Conservation (phyloP, 2,329 filamentous ascomycete genomes). For the Diaporthe eres region DNA sequence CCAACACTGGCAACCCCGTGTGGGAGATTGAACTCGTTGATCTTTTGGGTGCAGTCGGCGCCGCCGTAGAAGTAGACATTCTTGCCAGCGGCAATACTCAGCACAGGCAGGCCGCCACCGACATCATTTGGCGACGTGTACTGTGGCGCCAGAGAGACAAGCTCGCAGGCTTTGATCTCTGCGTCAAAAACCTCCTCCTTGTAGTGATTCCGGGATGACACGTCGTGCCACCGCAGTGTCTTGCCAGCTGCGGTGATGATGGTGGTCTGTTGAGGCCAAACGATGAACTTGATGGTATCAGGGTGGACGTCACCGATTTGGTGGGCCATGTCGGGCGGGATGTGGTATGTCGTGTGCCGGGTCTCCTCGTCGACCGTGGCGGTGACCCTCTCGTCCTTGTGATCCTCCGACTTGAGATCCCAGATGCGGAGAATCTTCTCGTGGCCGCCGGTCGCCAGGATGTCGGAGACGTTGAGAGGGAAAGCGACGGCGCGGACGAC, state of each 20-base stretch:
- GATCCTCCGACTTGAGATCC: conserved; percentile 73
- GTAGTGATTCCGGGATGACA: conserved; percentile 81
- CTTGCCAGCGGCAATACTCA: conserved; percentile 95
- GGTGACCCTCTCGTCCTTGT: conserved; percentile 61
- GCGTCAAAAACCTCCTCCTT: conserved; percentile 85
- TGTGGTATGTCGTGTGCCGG: conserved; percentile 57
- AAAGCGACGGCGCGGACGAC: conserved; percentile 96
- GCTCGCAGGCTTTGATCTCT: conserved; percentile 91
- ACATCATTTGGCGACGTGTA: conserved; percentile 73
- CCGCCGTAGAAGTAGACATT: conserved; percentile 94
- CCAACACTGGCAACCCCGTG: conserved; percentile 94
- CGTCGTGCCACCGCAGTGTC: conserved; percentile 93
- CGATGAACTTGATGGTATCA: conserved; percentile 94
- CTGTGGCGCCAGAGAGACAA: conserved; percentile 77
- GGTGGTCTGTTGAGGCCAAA: conserved; percentile 91
- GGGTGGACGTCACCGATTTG: conserved; percentile 92
- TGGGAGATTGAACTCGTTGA: conserved; percentile 85
- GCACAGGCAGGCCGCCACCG: conserved; percentile 77
- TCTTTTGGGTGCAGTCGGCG: conserved; percentile 73
- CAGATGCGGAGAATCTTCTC: conserved; percentile 98
- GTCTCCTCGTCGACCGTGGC: conserved; percentile 51
- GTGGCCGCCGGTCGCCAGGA: conserved; percentile 92
- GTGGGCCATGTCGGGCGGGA: conserved; percentile 76
- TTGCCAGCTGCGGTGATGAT: conserved; percentile 94
- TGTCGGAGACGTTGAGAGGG: conserved; percentile 82